These are phyloP conservation scores for Nannochloris sp. DNA, from an alignment of 139 green algal species.

Conservation along the genomic window DNA sequence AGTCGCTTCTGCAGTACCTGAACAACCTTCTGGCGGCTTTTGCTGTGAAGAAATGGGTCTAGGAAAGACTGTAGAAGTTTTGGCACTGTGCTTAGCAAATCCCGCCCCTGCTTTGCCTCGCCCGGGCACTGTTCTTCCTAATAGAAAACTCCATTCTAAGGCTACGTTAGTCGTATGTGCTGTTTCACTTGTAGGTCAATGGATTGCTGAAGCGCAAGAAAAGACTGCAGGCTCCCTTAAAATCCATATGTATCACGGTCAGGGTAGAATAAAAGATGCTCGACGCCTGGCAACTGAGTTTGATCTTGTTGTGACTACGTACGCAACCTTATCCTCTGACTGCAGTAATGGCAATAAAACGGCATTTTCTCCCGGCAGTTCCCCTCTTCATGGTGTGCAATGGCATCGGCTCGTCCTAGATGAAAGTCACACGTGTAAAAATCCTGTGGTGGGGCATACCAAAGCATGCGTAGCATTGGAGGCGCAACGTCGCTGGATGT, in stretches of 20 bases:
- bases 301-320: slow-evolving; percentile 59
- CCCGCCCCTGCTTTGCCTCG: slow-evolving; percentile 14
- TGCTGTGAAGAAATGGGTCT: slow-evolving; percentile 54
- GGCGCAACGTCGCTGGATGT: slow-evolving; percentile 16
- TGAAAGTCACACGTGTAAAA: slow-evolving; percentile 20
- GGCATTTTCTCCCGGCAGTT: too few species aligned
- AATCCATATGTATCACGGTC: slow-evolving; percentile 62
- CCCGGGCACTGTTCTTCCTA: neutral
- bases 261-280: neutral
- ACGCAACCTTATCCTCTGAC: slow-evolving; percentile 43
- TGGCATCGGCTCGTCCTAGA: slow-evolving; percentile 21
- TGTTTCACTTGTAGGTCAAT: slow-evolving; percentile 66
- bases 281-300: slow-evolving; percentile 49
- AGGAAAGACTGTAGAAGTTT: slow-evolving; percentile 41
- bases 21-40: slow-evolving; percentile 6
- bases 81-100: slow-evolving; percentile 35
- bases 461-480: neutral
- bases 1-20: slow-evolving; percentile 19
- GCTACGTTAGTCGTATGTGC: slow-evolving; percentile 56
- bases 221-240: slow-evolving; percentile 35
- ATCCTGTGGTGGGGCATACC: slow-evolving; percentile 2
- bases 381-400: neutral
- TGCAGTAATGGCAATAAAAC: too few species aligned
- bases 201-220: slow-evolving; percentile 40
- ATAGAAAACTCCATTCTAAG: neutral